phyloP scores from a whole-genome alignment of 176 grass and related monocot genomes.

The Ensete glaucum region DNA sequence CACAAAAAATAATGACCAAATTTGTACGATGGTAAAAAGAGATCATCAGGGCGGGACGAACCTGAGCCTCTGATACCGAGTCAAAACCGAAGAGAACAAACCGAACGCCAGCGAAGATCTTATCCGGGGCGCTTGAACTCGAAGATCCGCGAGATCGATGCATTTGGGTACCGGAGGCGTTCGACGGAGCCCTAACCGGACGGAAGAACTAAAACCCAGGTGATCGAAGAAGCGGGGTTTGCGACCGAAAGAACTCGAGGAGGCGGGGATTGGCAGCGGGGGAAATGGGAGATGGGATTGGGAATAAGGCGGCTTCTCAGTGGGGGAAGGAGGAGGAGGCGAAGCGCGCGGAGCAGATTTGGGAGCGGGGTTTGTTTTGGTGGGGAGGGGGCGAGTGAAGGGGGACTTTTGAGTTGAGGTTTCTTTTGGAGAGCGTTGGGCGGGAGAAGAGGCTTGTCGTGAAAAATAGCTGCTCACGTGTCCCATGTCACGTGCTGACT shows the following conservation, averaged over 20 bases:
- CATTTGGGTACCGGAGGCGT: constrained; percentile 21
- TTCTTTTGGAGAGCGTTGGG: constrained; percentile 13
- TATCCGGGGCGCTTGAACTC: constrained; percentile 20
- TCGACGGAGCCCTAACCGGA: background rate
- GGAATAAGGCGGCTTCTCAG: background rate
- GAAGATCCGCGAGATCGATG: constrained; percentile 17
- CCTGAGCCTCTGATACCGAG: constrained; percentile 49
- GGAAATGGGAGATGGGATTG: background rate
- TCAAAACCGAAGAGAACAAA: constrained; percentile 78
- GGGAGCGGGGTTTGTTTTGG: background rate
- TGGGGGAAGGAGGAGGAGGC: constrained; percentile 22
- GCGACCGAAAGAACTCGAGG: background rate
- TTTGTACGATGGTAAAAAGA: background rate
- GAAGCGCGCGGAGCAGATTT: background rate
- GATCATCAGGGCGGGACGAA: constrained; percentile 6
- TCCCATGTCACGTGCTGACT: background rate
- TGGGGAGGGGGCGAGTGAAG: background rate
- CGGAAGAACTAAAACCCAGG: background rate
- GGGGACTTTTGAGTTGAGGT: constrained; percentile 42
- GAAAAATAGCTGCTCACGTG: constrained; percentile 4
- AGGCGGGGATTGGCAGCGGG: background rate
- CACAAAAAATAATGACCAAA: background rate
- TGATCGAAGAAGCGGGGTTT: constrained; percentile 6
- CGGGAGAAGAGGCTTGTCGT: constrained; percentile 31
- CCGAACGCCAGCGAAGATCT: constrained; percentile 58